These are phyloP conservation scores for Pascua sp. DNA, from an alignment of 1,284 basidiomycete genomes.

Conservation along the genomic window DNA sequence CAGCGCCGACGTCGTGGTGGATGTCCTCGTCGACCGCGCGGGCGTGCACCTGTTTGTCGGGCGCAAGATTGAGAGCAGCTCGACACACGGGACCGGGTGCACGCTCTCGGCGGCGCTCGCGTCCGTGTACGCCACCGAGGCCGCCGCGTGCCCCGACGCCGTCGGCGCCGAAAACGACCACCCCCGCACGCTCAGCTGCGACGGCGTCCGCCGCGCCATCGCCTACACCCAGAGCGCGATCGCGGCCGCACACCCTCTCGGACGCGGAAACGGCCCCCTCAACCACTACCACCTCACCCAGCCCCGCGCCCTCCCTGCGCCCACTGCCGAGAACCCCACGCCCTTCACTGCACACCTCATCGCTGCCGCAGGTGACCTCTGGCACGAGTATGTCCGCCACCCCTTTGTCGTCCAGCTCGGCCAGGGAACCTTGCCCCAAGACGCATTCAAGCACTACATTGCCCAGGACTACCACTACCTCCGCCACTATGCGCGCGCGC, in stretches of 20 bases:
- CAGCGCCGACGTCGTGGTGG: slow-evolving; percentile 62
- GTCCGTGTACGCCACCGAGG: slow-evolving; percentile 44
- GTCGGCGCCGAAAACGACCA: background rate
- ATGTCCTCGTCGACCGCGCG: slow-evolving; percentile 60
- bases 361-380: slow-evolving; percentile 56
- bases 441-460: slow-evolving; percentile 80
- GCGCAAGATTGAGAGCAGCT: slow-evolving; percentile 63
- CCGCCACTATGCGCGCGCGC: slow-evolving; percentile 52
- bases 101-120: slow-evolving; percentile 82
- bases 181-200: slow-evolving; percentile 48
- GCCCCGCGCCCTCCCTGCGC: slow-evolving; percentile 59
- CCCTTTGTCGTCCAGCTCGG: slow-evolving; percentile 75
- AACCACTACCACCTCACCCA: slow-evolving; percentile 75
- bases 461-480: slow-evolving; percentile 58
- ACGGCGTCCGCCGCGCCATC: slow-evolving; percentile 62
- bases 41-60: slow-evolving; percentile 60
- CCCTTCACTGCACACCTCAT: slow-evolving; percentile 70
- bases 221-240: slow-evolving; percentile 76
- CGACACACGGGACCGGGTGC: slow-evolving; percentile 91
- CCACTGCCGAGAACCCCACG: slow-evolving; percentile 60
- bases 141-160: background rate
- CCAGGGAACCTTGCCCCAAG: slow-evolving; percentile 62
- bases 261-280: slow-evolving; percentile 76
- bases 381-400: slow-evolving; percentile 61
- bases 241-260: slow-evolving; percentile 65